Conservation (phyloP, 495 filamentous ascomycete genomes). For the Penicillium tannophilum region DNA sequence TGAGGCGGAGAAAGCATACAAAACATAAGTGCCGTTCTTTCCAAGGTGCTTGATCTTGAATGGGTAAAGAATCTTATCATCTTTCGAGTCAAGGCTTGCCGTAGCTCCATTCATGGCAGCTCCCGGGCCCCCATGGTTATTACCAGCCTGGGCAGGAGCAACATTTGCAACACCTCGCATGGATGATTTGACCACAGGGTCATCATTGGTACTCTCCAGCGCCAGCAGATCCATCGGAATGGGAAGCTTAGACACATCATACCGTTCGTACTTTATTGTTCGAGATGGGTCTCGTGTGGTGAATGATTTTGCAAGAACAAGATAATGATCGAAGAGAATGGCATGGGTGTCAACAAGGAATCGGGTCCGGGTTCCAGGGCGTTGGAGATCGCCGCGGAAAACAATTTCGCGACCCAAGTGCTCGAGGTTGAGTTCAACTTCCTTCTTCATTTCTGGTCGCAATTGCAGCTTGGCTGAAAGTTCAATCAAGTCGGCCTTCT, state of each 20-base stretch:
- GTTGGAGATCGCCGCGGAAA: constrained; percentile 84
- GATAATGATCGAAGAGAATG: constrained; percentile 93
- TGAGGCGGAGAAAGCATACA: constrained; percentile 75
- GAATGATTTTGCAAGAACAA: constrained; percentile 86
- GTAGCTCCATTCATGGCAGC: constrained; percentile 51
- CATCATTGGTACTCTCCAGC: constrained; percentile 87
- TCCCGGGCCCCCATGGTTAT: constrained; percentile 67
- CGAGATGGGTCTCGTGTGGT: constrained; percentile 63
- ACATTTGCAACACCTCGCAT: constrained; percentile 71
- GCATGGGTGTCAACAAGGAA: constrained; percentile 94
- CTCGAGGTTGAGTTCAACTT: constrained; percentile 84
- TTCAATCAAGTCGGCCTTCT: constrained; percentile 88
- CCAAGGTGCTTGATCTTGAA: constrained; percentile 98
- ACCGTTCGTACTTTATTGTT: constrained; percentile 76
- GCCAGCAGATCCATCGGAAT: constrained; percentile 97
- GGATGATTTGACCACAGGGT: constrained; percentile 80
- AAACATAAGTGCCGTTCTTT: constrained; percentile 74
- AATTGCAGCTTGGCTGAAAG: constrained; percentile 80
- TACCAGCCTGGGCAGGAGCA: constrained; percentile 52
- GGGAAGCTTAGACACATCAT: constrained; percentile 93
- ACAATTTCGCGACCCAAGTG: constrained; percentile 90
- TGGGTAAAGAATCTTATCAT: constrained; percentile 86
- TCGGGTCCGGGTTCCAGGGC: constrained; percentile 75
- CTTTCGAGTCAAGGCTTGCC: constrained; percentile 58
- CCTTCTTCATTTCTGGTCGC: constrained; percentile 79